Conservation (phyloP, 257 asterid genomes). For the Verbena officinalis region DNA sequence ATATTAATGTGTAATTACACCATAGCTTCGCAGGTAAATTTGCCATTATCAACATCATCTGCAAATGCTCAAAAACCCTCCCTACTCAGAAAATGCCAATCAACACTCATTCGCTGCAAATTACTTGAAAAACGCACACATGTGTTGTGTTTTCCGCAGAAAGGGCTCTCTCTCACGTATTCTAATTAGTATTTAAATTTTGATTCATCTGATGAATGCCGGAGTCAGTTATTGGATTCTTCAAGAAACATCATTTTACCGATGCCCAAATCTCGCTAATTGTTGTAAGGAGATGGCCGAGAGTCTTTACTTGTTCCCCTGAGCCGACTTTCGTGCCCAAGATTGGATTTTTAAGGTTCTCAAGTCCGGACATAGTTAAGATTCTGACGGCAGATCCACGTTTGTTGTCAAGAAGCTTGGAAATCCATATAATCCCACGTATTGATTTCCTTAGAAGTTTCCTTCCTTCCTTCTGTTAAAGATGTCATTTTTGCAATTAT, state of each 20-base stretch:
- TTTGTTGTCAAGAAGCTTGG: no score
- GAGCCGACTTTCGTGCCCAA: slow-evolving; percentile 32
- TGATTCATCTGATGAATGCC: slow-evolving; percentile 30
- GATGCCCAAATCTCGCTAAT: slow-evolving; percentile 30
- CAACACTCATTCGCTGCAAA: slow-evolving; percentile 6
- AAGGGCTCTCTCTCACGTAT: slow-evolving; percentile 17
- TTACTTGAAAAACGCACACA: slow-evolving; percentile 20
- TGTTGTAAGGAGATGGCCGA: slow-evolving; percentile 18
- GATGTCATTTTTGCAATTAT: no score
- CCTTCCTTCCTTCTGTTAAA: no score
- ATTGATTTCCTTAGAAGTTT: no score
- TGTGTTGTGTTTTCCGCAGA: slow-evolving; percentile 25
- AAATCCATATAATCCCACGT: no score
- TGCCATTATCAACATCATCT: not conserved
- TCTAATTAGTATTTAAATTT: slow-evolving; percentile 19
- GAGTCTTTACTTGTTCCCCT: slow-evolving; percentile 9
- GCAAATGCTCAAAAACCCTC: no score
- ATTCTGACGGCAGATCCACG: not conserved
- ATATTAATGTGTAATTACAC: no score
- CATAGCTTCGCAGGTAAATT: no score
- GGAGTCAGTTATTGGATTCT: slow-evolving; percentile 29
- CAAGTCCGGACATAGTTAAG: slow-evolving; percentile 14
- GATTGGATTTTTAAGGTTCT: slow-evolving; percentile 35
- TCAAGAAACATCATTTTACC: slow-evolving; percentile 28
- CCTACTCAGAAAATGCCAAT: not conserved